These are phyloP conservation scores for Coix lacrymajobi DNA, from an alignment of 176 grass and related monocot species.

Conservation along the genomic window DNA sequence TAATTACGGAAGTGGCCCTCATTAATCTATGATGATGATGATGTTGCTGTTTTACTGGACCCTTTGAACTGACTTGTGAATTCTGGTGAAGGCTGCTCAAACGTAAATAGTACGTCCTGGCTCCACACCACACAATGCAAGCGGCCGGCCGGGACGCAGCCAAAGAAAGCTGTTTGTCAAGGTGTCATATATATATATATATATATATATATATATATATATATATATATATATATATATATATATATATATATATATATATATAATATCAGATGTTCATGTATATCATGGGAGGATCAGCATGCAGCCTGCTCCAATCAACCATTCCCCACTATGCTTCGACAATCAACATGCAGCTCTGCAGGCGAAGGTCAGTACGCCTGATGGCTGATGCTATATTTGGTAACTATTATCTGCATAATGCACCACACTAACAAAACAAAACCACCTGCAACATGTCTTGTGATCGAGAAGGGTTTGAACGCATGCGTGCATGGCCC, in stretches of 20 bases:
- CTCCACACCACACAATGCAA: slow-evolving; percentile 5
- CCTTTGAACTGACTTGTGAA: slow-evolving; percentile 10
- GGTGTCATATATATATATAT: too few species aligned
- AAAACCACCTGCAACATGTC: slow-evolving; percentile 19
- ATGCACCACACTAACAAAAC: slow-evolving; percentile 36
- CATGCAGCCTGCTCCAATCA: slow-evolving; percentile 19
- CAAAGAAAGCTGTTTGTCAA: slow-evolving; percentile 22
- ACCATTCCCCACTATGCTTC: neutral
- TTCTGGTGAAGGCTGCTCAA: slow-evolving; percentile 13
- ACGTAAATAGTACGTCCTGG: neutral
- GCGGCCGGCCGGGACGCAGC: neutral
- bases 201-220: too few species aligned
- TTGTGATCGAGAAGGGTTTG: slow-evolving; percentile 38
- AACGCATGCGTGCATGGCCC: slow-evolving; percentile 22
- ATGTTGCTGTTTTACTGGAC: neutral
- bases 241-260: too few species aligned
- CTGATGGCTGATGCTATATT: slow-evolving; percentile 47
- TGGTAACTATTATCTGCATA: slow-evolving; percentile 61
- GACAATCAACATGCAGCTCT: slow-evolving; percentile 47
- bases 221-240: too few species aligned
- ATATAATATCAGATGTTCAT: slow-evolving; percentile 27
- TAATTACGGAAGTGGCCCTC: neutral
- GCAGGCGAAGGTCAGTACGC: slow-evolving; percentile 20
- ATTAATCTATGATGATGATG: neutral
- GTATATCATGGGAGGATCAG: slow-evolving; percentile 34